These are phyloP conservation scores for Cicer cuneatum DNA, from an alignment of 306 rosid genomes.

Conservation along the genomic window DNA sequence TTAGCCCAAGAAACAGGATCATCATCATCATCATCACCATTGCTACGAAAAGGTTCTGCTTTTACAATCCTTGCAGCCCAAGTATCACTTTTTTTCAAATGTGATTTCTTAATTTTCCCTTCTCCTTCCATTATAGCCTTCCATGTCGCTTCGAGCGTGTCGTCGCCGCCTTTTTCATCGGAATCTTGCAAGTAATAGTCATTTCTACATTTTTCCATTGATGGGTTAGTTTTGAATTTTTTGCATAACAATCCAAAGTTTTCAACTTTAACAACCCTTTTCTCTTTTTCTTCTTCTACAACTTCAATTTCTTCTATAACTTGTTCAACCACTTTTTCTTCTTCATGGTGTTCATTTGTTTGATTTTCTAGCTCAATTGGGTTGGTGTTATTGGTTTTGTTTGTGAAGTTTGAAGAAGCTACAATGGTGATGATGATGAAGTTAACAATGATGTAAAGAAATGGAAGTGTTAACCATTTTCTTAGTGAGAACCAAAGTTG, in stretches of 20 bases:
- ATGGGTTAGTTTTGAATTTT: slow-evolving; percentile 37
- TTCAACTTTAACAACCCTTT: slow-evolving; percentile 13
- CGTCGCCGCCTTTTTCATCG: slow-evolving; percentile 34
- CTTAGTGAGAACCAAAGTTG: slow-evolving; percentile 59
- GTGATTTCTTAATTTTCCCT: slow-evolving; percentile 43
- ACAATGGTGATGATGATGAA: slow-evolving; percentile 78
- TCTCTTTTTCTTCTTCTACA: slow-evolving; percentile 19
- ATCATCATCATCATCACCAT: slow-evolving; percentile 40
- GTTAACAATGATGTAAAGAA: slow-evolving; percentile 65
- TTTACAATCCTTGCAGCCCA: slow-evolving; percentile 54
- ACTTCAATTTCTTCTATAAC: slow-evolving; percentile 30
- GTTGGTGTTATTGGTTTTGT: slow-evolving; percentile 9
- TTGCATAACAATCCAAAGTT: slow-evolving; percentile 36
- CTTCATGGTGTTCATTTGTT: slow-evolving; percentile 38
- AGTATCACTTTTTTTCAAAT: slow-evolving; percentile 56
- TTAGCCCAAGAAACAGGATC: slow-evolving; percentile 69
- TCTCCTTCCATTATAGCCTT: slow-evolving; percentile 55
- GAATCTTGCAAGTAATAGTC: slow-evolving; percentile 42
- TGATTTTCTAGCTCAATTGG: slow-evolving; percentile 36
- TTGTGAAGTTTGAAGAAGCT: slow-evolving; percentile 56
- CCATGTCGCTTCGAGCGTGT: slow-evolving; percentile 59
- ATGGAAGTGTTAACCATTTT: slow-evolving; percentile 64
- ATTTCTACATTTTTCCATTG: slow-evolving; percentile 39
- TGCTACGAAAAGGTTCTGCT: slow-evolving; percentile 45
- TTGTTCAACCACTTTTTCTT: slow-evolving; percentile 36